Base-by-base conservation (phyloP, 2,329 filamentous ascomycete genomes). In the Fusarium austroafricanum region DNA sequence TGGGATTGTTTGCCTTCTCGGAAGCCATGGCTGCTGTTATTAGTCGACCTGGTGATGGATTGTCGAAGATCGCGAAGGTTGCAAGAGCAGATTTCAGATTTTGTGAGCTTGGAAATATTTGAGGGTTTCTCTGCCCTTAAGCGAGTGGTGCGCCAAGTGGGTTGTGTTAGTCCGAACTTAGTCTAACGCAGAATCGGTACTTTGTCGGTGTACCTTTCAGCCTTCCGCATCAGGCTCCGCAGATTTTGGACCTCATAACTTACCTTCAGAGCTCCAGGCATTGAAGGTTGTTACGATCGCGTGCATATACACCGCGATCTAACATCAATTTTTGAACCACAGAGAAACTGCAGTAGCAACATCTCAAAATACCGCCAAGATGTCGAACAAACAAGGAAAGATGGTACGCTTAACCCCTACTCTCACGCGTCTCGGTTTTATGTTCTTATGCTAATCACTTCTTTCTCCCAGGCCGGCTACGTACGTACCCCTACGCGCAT, bases 1-100 rank as follows among this genome's bases (percentile, higher is more conserved):
- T 99, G 87, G 96, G 95, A 90, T 99, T 99, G 83, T 88, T 87
- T 83, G 88, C 83, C 90, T 98, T 97, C 83, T 95, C 92, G 83
- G 91, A 87, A 84, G 77, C 77, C 80, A 82, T 82, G 75, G 76
- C 76, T 79, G 77, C 77, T 72, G 77, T 75, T 71, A 66, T 75
- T 77, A 71, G 73, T 78, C 75, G 77, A 77, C 76, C 74, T 68
- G 66, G 63, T 76, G 70, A 73, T 78, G 76, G 73, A 71, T 76
- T 75, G 79, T 78, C 75, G 72, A 70, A 72, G 68, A 68, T 75
- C 70, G 70, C 69, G 59, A 74, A 57, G 53, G 47, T 73, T 71
- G 68, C 39, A 54, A 64, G 72, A 73, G 68, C 64, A 61, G 51
- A 55, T 50, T 70, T 59, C 51, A 45, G 60, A 72, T 78, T 80